phyloP scores from a whole-genome alignment of 2,329 filamentous ascomycete species.

The Fusarium abutilonis region DNA sequence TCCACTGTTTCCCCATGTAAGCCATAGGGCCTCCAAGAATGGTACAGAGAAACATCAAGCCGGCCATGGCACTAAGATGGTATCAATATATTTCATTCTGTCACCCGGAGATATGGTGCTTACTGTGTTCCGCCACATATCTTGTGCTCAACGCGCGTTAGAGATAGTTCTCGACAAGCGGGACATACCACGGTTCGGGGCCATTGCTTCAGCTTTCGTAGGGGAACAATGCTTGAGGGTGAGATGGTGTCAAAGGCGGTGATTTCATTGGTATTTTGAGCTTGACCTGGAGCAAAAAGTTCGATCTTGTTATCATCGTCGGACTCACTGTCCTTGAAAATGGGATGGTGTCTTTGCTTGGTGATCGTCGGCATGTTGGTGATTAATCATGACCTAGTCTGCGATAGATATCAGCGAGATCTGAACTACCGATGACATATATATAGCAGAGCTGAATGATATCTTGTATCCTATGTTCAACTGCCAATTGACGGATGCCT shows the following conservation, averaged over 20 bases:
- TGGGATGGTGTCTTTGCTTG: background rate
- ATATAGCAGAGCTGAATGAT: background rate
- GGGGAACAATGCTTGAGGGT: slow-evolving; percentile 26
- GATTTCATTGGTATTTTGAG: slow-evolving; percentile 1
- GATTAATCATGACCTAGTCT: background rate
- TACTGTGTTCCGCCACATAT: slow-evolving; percentile 40
- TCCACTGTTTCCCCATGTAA: slow-evolving; percentile 34
- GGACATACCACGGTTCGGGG: slow-evolving; percentile 36
- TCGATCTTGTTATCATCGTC: slow-evolving; percentile 26
- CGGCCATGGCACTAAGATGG: slow-evolving; percentile 31
- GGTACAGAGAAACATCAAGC: slow-evolving; percentile 33
- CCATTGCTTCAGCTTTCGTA: slow-evolving; percentile 38
- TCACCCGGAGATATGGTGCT: background rate
- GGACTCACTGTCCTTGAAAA: background rate
- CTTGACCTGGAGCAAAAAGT: background rate
- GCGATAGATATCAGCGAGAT: background rate
- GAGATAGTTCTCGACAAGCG: slow-evolving; percentile 36
- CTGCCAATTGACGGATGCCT: slow-evolving; percentile 11
- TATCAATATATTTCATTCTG: background rate
- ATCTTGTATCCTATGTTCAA: background rate
- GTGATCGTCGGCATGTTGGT: slow-evolving; percentile 6
- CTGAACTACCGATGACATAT: background rate
- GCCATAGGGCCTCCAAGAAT: slow-evolving; percentile 31
- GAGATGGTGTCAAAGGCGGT: slow-evolving; percentile 36
- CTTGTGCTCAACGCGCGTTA: slow-evolving; percentile 38